Conservation (phyloP, 2,329 filamentous ascomycete species). For the Monosporascus cannonballus region DNA sequence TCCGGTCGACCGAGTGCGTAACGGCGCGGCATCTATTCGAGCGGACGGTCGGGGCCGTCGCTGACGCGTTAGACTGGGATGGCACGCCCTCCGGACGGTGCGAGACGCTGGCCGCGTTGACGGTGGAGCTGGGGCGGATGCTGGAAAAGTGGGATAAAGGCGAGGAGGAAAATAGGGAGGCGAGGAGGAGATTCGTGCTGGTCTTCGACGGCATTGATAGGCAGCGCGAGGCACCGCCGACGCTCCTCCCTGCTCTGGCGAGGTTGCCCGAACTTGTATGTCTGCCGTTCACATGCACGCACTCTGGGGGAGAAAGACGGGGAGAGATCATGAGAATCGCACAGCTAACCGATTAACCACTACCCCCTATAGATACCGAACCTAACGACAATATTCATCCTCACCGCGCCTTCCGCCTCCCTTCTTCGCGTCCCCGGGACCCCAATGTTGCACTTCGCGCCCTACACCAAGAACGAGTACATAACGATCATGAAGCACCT, state of each 20-base stretch:
- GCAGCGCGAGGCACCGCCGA: constrained; percentile 73
- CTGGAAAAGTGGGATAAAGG: constrained; percentile 32
- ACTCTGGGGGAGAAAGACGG: no score
- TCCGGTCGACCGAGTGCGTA: constrained; percentile 71
- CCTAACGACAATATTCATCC: constrained; percentile 61
- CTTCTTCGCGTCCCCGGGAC: constrained; percentile 56
- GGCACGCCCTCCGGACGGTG: constrained; percentile 53
- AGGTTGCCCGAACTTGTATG: constrained; percentile 74
- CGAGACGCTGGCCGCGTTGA: constrained; percentile 73
- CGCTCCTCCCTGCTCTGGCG: constrained; percentile 73
- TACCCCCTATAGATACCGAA: constrained; percentile 60
- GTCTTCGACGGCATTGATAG: constrained; percentile 85
- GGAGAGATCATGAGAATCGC: no score
- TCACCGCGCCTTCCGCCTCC: constrained; percentile 42
- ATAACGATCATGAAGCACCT: constrained; percentile 61
- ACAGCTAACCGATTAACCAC: constrained; percentile 7
- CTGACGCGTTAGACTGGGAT: constrained; percentile 42
- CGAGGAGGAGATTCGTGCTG: constrained; percentile 61
- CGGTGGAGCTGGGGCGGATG: constrained; percentile 63
- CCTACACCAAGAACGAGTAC: constrained; percentile 77
- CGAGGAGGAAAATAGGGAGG: constrained; percentile 2
- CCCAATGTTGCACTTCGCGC: constrained; percentile 74
- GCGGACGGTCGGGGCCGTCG: constrained; percentile 55
- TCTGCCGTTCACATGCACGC: constrained; percentile 6
- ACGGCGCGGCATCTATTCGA: constrained; percentile 74